Evolutionary conservation across 306 rosid genomes (phyloP).

Genomic region (Cicer chorassanicum): DNA sequence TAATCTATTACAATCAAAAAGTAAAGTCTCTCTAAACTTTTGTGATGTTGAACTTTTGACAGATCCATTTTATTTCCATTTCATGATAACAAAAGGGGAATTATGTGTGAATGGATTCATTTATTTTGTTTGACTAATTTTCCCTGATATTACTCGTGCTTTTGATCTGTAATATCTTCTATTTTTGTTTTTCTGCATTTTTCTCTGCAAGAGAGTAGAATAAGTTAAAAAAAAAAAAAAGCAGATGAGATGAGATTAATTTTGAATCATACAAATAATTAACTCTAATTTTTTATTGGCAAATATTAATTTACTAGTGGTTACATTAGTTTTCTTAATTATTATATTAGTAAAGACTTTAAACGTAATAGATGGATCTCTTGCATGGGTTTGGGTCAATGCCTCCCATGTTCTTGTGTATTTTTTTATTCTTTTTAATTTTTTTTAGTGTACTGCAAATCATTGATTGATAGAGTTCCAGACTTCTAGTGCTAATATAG

Average conservation of each 20-base stretch:
- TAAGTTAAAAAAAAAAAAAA: background rate
- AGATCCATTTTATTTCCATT: background rate
- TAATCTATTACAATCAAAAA: background rate
- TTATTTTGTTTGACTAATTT: conserved; percentile 7
- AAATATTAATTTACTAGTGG: background rate
- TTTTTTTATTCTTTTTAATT: too few species aligned
- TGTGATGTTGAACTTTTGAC: background rate
- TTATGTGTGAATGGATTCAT: background rate
- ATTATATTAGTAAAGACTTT: too few species aligned
- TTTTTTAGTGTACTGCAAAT: too few species aligned
- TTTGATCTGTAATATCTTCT: background rate
- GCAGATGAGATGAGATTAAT: background rate
- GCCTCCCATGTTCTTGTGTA: too few species aligned
- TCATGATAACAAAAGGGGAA: background rate
- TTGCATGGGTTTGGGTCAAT: too few species aligned
- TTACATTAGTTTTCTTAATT: too few species aligned
- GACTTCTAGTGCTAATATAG: too few species aligned
- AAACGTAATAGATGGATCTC: too few species aligned
- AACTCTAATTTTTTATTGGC: background rate
- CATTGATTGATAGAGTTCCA: too few species aligned
- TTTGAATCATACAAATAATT: background rate
- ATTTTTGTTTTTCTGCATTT: background rate
- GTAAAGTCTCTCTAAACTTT: background rate
- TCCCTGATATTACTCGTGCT: background rate
- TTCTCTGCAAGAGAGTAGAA: too few species aligned